Evolutionary conservation across 495 filamentous ascomycete species (phyloP), one percentile per base, ranked within the genome.

Genomic region (Aspergillus affinis): DNA sequence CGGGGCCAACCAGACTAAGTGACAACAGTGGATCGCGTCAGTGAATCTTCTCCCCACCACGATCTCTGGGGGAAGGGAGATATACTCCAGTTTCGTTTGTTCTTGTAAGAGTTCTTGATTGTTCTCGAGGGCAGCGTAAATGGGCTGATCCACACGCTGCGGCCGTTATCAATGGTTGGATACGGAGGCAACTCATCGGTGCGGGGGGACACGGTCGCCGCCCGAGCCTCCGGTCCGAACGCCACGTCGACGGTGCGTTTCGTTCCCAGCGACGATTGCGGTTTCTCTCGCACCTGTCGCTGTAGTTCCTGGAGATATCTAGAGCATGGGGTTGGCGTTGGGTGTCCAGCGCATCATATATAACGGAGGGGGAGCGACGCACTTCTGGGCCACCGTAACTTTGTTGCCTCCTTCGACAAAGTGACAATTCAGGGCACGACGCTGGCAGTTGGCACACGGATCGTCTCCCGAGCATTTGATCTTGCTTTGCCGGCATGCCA

Each of bases 401-500:
- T 64, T 66, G 36, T 60, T 70, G 15, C 36, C 51, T 4, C 47
- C 62, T 3, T 68, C 65, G 30, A 60, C 20, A 54, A 71, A 69
- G 21, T 63, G 63, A 46, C 72, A 74, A 36, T 54, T 60, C 1
- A 72, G 20, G 6, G 29, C 21, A 23, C 65, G 61, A 30, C 68
- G 55, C 48, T 57, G 61, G 52, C 73, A 78, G 55, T 75, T 72
- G 19, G 59, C 62, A 55, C 73, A 76, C 17, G 73, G 73, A 8
- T 66, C 63, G 6, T 59, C 50, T 45, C 70, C 72, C 7, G 73
- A 73, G 61, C 73, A 78, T 60, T 72, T 75, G 55, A 75, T 76
- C 56, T 78, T 78, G 58, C 73, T 72, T 46, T 70, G 65, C 2
- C 75, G 69, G 46, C 73, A 75, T 20, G 72, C 65, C 50, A 64